Conservation (phyloP, 179 eudicot genomes). For the Beta corolliflora region DNA sequence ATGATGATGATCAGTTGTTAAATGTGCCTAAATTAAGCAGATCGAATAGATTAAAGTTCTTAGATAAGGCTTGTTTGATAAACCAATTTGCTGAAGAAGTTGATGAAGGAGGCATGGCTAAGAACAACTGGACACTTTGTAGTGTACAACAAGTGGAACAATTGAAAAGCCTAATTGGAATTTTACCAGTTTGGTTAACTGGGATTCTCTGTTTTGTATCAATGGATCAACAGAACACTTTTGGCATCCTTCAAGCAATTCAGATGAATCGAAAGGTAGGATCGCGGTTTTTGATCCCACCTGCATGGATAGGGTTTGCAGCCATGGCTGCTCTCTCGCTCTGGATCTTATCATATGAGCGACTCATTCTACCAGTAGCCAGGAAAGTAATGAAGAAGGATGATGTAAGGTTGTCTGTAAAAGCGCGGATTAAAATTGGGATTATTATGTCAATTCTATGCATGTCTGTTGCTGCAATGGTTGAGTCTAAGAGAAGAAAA, state of each 20-base stretch:
- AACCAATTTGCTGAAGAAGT: conserved; percentile 16
- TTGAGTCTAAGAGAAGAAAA: conserved; percentile 46
- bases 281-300: conserved; percentile 51
- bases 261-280: conserved; percentile 49
- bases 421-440: conserved; percentile 45
- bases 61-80: conserved; percentile 40
- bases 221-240: conserved; percentile 47
- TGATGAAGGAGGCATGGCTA: conserved; percentile 5
- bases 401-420: conserved; percentile 39
- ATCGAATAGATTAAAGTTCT: conserved; percentile 29
- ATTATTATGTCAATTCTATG: conserved; percentile 62
- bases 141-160: conserved; percentile 43
- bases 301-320: conserved; percentile 56
- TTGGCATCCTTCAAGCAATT: conserved; percentile 45
- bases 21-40: conserved; percentile 16
- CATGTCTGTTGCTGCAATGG: conserved; percentile 44
- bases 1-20: background rate
- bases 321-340: conserved; percentile 59
- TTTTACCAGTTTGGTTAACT: conserved; percentile 40
- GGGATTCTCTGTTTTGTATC: conserved; percentile 36
- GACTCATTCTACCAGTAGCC: conserved; percentile 35
- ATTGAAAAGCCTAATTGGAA: conserved; percentile 36
- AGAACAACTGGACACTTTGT: conserved; percentile 36
- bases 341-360: conserved; percentile 63
- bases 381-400: conserved; percentile 25